Evolutionary conservation across 352 stramenopile genomes (phyloP).

Genomic region (Phytophthora melonis): DNA sequence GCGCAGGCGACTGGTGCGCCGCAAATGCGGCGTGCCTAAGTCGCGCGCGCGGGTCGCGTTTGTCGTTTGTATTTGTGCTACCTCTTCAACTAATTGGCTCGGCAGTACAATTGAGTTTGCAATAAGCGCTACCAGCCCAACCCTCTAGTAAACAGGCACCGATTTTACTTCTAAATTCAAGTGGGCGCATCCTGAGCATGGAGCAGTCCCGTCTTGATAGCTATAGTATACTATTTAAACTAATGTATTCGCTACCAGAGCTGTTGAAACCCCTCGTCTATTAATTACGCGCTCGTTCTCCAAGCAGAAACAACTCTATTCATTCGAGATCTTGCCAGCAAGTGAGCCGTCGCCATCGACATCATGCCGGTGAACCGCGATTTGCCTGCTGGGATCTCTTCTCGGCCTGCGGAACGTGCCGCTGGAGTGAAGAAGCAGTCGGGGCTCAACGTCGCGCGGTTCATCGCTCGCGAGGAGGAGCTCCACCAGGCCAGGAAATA

Average conservation of each 20-base stretch:
- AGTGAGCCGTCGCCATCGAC: background rate
- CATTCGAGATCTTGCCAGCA: background rate
- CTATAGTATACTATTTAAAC: too few relatives aligned
- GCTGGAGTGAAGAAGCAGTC: constrained; percentile 45
- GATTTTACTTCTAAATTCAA: constrained; percentile 31
- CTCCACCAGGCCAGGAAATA: constrained; percentile 71
- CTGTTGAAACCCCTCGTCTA: background rate
- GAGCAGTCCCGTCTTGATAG: background rate
- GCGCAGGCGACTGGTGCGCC: too few relatives aligned
- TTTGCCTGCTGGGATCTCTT: constrained; percentile 60
- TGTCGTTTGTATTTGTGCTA: too few relatives aligned
- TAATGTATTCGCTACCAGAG: background rate
- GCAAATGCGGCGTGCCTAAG: too few relatives aligned
- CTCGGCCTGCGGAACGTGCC: constrained; percentile 27
- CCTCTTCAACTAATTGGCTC: too few relatives aligned
- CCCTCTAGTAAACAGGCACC: constrained; percentile 1
- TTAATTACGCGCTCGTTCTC: background rate
- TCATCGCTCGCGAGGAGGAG: constrained; percentile 82
- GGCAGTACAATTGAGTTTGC: too few relatives aligned
- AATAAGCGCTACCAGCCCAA: too few relatives aligned
- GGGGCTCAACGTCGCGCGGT: constrained; percentile 74
- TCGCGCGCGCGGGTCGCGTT: too few relatives aligned
- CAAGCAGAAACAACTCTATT: too few relatives aligned
- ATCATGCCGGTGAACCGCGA: constrained; percentile 64
- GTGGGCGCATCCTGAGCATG: constrained; percentile 1